Conservation (phyloP, 1,284 basidiomycete genomes). For the Coriolopsis trogii region DNA sequence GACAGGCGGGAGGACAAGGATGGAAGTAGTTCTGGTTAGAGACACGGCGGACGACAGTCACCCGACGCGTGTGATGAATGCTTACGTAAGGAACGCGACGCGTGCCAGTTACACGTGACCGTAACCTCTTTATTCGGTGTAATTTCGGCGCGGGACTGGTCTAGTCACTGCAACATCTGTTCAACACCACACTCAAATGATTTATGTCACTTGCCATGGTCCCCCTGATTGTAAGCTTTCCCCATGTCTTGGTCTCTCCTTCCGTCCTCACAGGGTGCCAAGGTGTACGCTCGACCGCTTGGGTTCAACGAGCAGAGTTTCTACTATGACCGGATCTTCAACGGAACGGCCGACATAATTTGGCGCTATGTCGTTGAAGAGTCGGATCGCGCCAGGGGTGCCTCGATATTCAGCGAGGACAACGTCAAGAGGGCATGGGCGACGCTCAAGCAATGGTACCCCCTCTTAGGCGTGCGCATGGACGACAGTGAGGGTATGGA, state of each 20-base stretch:
- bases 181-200: background rate
- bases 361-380: slow-evolving; percentile 40
- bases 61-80: slow-evolving; percentile 1
- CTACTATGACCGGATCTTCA: slow-evolving; percentile 47
- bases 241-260: slow-evolving; percentile 15
- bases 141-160: too few relatives aligned
- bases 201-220: too few relatives aligned
- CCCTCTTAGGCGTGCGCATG: slow-evolving; percentile 47
- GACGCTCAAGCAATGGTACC: slow-evolving; percentile 46
- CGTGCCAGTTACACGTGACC: slow-evolving; percentile 19
- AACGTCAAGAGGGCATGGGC: slow-evolving; percentile 46
- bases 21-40: slow-evolving; percentile 2
- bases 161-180: background rate
- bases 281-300: slow-evolving; percentile 36
- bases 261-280: slow-evolving; percentile 10
- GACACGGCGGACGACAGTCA: slow-evolving; percentile 8
- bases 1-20: background rate
- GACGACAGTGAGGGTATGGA: slow-evolving; percentile 33
- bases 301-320: slow-evolving; percentile 47
- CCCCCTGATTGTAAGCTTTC: too few relatives aligned
- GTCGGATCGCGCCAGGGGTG: slow-evolving; percentile 13
- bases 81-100: slow-evolving; percentile 20
- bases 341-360: slow-evolving; percentile 48
- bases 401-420: slow-evolving; percentile 23
- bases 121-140: background rate